Evolutionary conservation across 2,329 filamentous ascomycete species (phyloP), one percentile per base, ranked within the genome.

Genomic region (Chaetomium sp.): DNA sequence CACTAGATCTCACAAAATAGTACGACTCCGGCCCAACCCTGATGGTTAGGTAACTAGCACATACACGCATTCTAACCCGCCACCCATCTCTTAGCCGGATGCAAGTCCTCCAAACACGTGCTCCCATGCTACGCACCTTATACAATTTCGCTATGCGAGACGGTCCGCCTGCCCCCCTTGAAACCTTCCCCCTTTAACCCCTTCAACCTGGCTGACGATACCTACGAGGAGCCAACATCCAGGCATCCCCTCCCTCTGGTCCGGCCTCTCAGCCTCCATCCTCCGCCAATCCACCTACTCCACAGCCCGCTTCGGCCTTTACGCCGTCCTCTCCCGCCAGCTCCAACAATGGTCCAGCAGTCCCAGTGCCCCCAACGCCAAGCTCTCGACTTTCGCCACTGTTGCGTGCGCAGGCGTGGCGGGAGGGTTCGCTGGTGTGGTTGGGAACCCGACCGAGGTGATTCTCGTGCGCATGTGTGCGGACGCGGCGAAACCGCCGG

Each of bases 241-340:
- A 62, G 58, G 57, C 34, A 53, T 63, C 19, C 35, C 50, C n/a
- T 63, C 61, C 6, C 54, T 62, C 11, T 63, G 60, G 61, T 62
- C 60, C 42, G 61, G 60, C 8, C 54, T 63, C 33, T 61, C 60
- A 0, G 61, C 61, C 14, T 63, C 60, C 9, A 54, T 63, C 43
- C 61, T 63, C 40, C 58, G 61, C 9, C 60, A 63, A 33, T 60
- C 61, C 12, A 63, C 60, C n/a, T 63, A 63, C 40, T 63, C 61
- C 4, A 63, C 61, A n/a, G 60, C 60, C 14, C 58, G 61, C 8
- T 62, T 63, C 45, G 61, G 61, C 7, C 36, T 63, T 41, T 62
- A 61, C 49, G 61, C 38, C 46, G 35, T 59, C 40, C 54, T 62
- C 2, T 61, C 58, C 10, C 53, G 52, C 2, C 53, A 61, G 11